Conservation (phyloP, 306 rosid species). For the Ormosia semicastrata region DNA sequence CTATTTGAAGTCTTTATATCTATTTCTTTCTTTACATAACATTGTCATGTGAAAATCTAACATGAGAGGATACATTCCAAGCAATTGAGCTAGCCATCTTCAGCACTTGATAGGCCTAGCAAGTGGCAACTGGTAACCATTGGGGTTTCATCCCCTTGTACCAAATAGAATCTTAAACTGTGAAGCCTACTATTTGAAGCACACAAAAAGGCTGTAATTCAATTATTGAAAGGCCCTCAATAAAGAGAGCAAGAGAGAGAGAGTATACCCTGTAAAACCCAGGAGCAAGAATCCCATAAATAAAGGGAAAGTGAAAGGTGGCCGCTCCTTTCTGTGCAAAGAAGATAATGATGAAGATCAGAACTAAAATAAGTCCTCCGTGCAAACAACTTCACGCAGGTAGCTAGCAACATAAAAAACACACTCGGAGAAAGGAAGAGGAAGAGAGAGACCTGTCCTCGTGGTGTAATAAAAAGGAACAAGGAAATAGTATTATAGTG, state of each 20-base stretch:
- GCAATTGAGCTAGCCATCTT: neutral
- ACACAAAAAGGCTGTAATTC: neutral
- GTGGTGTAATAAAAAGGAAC: no score
- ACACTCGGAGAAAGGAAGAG: neutral
- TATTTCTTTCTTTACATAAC: no score
- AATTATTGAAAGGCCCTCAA: neutral
- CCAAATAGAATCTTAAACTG: neutral
- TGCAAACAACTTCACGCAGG: conserved; percentile 3
- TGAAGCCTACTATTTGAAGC: neutral
- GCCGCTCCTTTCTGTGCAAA: conserved; percentile 44
- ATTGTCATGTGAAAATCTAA: neutral
- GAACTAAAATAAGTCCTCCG: neutral
- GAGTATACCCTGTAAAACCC: conserved; percentile 56
- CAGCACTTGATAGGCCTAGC: neutral
- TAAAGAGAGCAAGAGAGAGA: neutral
- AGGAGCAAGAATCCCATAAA: conserved; percentile 59
- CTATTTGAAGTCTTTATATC: no score
- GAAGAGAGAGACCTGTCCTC: conserved; percentile 38
- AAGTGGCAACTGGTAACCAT: neutral
- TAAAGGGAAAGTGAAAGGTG: conserved; percentile 53
- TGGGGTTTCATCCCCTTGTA: neutral
- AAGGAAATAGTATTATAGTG: conserved; percentile 48
- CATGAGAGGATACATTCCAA: neutral
- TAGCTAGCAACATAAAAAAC: neutral
- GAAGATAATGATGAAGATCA: neutral